phyloP scores from a whole-genome alignment of 2,329 filamentous ascomycete species.

The Ilyonectria robusta region DNA sequence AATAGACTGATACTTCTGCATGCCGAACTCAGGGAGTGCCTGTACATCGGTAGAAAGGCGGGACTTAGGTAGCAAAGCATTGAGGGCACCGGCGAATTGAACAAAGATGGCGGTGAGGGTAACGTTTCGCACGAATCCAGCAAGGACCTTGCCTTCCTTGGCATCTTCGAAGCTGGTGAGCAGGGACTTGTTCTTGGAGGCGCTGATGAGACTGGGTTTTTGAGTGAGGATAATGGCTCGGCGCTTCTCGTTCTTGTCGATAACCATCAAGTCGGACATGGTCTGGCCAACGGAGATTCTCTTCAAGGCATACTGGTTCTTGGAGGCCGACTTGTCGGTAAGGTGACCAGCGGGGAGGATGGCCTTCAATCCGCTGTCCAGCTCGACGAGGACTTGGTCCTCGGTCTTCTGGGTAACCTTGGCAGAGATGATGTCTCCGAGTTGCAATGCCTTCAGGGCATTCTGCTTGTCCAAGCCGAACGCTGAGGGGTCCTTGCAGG shows the following conservation, averaged over 20 bases:
- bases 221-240: slow-evolving; percentile 83
- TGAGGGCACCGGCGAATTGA: slow-evolving; percentile 85
- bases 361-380: slow-evolving; percentile 83
- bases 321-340: slow-evolving; percentile 85
- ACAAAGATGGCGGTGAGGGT: slow-evolving; percentile 87
- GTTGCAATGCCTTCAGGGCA: slow-evolving; percentile 79
- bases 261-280: slow-evolving; percentile 83
- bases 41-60: slow-evolving; percentile 81
- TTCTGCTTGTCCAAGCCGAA: slow-evolving; percentile 83
- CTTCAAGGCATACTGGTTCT: slow-evolving; percentile 82
- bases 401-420: slow-evolving; percentile 86
- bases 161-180: slow-evolving; percentile 81
- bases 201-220: slow-evolving; percentile 86
- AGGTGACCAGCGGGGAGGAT: slow-evolving; percentile 84
- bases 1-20: slow-evolving; percentile 83
- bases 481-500: slow-evolving; percentile 89
- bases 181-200: slow-evolving; percentile 79
- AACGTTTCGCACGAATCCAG: slow-evolving; percentile 89
- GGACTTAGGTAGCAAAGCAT: slow-evolving; percentile 84
- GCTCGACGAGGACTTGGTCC: slow-evolving; percentile 82
- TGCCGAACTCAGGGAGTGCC: slow-evolving; percentile 80
- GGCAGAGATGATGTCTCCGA: slow-evolving; percentile 83
- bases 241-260: slow-evolving; percentile 87
- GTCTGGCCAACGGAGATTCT: slow-evolving; percentile 88
- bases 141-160: slow-evolving; percentile 75